phyloP scores from a whole-genome alignment of 495 filamentous ascomycete genomes.

The Parachaetomium inaequale region DNA sequence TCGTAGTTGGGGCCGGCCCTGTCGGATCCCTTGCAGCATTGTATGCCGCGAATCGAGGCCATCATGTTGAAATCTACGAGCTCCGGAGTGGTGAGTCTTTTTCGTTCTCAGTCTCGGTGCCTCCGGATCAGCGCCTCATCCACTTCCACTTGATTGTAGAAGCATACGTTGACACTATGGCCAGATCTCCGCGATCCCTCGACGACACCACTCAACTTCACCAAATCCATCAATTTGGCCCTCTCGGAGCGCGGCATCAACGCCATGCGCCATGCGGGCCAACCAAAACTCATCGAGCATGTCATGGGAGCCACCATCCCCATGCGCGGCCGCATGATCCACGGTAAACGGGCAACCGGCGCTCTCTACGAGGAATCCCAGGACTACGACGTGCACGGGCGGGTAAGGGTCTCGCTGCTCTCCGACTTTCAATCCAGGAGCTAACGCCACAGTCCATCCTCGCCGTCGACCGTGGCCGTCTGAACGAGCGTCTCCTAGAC shows the following conservation, averaged over 20 bases:
- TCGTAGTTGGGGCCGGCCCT: constrained; percentile 87
- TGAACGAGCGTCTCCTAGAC: constrained; percentile 86
- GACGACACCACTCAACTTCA: constrained; percentile 89
- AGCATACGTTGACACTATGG: constrained; percentile 1
- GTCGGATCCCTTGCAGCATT: constrained; percentile 89
- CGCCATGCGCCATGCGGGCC: constrained; percentile 65
- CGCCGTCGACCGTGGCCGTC: constrained; percentile 65
- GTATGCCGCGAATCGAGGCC: constrained; percentile 81
- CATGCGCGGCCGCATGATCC: constrained; percentile 97
- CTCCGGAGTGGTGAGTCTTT: constrained; percentile 73
- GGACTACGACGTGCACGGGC: constrained; percentile 84
- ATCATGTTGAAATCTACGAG: constrained; percentile 93
- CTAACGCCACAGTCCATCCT: constrained; percentile 42
- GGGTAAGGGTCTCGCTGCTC: constrained; percentile 49
- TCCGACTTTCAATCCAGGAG: not conserved
- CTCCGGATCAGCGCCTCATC: not conserved
- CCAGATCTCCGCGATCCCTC: constrained; percentile 80
- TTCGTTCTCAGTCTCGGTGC: not conserved
- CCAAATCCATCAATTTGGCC: constrained; percentile 95
- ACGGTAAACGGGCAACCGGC: constrained; percentile 62
- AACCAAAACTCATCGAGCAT: constrained; percentile 62
- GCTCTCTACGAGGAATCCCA: constrained; percentile 73
- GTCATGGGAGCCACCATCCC: constrained; percentile 77
- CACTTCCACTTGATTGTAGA: not conserved
- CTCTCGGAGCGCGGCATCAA: constrained; percentile 93